Conservation (phyloP, 805 yeast genomes). For the Candida xyloterini region DNA sequence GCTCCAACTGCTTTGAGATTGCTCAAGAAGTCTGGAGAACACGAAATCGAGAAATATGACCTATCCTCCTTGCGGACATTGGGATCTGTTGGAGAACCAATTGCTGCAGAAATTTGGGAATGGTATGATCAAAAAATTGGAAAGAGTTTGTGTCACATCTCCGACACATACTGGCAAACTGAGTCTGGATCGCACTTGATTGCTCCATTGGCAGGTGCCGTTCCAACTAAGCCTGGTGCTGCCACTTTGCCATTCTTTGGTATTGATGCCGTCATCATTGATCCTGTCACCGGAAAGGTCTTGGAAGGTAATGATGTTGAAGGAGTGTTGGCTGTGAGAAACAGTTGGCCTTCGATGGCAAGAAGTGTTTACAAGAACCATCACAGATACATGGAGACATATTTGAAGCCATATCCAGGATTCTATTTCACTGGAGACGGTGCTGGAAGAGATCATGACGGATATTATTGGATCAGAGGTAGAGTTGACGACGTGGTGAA, state of each 20-base stretch:
- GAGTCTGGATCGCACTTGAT: constrained; percentile 96
- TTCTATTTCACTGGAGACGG: constrained; percentile 98
- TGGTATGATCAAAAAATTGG: constrained; percentile 96
- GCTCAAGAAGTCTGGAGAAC: constrained; percentile 79
- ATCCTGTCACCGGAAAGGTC: constrained; percentile 88
- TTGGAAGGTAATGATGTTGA: constrained; percentile 85
- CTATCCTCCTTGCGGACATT: constrained; percentile 83
- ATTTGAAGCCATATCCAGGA: constrained; percentile 89
- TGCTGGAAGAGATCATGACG: constrained; percentile 95
- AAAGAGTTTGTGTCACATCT: constrained; percentile 80
- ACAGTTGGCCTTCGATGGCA: constrained; percentile 99
- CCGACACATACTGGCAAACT: constrained; percentile 99
- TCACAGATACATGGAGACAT: constrained; percentile 82
- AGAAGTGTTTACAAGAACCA: constrained; percentile 93
- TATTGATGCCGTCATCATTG: constrained; percentile 83
- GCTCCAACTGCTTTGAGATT: constrained; percentile 98
- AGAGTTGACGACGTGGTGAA: constrained; percentile 98
- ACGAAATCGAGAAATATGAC: constrained; percentile 75
- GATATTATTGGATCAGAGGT: constrained; percentile 97
- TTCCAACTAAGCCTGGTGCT: constrained; percentile 95
- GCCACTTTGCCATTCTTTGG: constrained; percentile 98
- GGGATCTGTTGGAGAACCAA: constrained; percentile 99
- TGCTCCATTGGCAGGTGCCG: constrained; percentile 91
- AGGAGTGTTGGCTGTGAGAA: constrained; percentile 89
- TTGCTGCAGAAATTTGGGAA: constrained; percentile 97